Base-by-base conservation (phyloP, 139 green algal genomes). In the Chara braunii region DNA sequence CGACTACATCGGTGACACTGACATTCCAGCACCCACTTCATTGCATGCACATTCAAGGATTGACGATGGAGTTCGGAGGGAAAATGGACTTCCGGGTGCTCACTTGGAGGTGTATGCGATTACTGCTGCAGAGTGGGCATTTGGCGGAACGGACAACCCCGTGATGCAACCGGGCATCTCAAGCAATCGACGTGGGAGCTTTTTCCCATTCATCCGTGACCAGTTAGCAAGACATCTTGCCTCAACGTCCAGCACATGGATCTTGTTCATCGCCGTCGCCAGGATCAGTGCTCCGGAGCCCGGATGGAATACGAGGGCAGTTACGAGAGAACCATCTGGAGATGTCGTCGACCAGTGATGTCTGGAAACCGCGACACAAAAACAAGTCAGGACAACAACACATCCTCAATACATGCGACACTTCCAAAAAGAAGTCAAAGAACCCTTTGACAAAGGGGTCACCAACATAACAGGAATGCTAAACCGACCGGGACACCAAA, bases 91-190 rank as follows among this genome's bases (percentile, higher is more conserved):
- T 12, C 14, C 14, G 44, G n/a, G 14, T 43, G 14, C 18, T 12
- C n/a, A 70, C 60, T 12, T 70, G 29, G 60, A 70, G 12, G 29
- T 56, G 7, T 70, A 70, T 14, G 54, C 60, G 4, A 70, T 36
- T 4, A 70, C 5, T 7, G 14, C 36, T 3, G 33, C 26, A 6
- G 3, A 7, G 7, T 5, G 9, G 5, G 51, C 51, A 28, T 3
- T 4, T 6, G 54, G 60, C 7, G 7, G 7, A 18, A 70, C 22
- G 4, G 60, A 69, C 4, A 70, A 55, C 9, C 60, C 35, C 8
- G 51, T 71, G 54, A 70, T 70, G 53, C 60, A 51, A 34, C 60
- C 60, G 36, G 9, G 60, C 22, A 70, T 3, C 32, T 70, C 52
- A 29, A 70, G 12, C 54, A 70, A 70, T n/a, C 32, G 29, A 7